A percentile compares a stretch with the other conserved stretches of the same genome.
Evolutionary conservation across 2,329 filamentous ascomycete genomes (phyloP).

Genomic region (Arthrobotrys sinensis): DNA sequence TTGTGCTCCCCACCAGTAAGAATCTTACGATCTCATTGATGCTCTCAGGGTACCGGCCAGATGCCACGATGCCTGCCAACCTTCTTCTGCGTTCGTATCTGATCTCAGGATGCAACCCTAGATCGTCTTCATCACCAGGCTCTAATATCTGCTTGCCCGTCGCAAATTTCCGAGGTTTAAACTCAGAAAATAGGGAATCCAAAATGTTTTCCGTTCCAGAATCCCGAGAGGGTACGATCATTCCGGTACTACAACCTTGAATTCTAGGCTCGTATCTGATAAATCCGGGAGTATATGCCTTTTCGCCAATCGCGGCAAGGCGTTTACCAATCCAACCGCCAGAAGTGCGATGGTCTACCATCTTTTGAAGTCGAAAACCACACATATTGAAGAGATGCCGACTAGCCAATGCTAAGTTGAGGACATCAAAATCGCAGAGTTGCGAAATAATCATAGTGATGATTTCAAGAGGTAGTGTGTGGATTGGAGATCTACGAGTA

Average conservation of each 20-base stretch:
- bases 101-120: slow-evolving; percentile 14
- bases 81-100: slow-evolving; percentile 13
- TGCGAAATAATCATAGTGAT: slow-evolving; percentile 21
- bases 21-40: slow-evolving; percentile 18
- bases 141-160: background rate
- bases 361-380: slow-evolving; percentile 12
- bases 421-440: slow-evolving; percentile 33
- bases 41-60: background rate
- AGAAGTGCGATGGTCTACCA: slow-evolving; percentile 25
- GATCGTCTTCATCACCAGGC: background rate
- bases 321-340: slow-evolving; percentile 44
- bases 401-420: slow-evolving; percentile 25
- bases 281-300: slow-evolving; percentile 16
- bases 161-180: background rate
- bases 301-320: slow-evolving; percentile 21
- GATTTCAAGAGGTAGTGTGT: slow-evolving; percentile 21
- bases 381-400: slow-evolving; percentile 21
- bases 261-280: slow-evolving; percentile 38
- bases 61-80: background rate
- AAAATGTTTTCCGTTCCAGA: background rate
- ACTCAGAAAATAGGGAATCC: background rate
- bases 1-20: background rate
- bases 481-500: background rate
- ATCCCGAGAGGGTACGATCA: slow-evolving; percentile 17
- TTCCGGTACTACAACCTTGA: background rate